Conservation (phyloP, 2,329 filamentous ascomycete genomes). For the Aspergillus felis region DNA sequence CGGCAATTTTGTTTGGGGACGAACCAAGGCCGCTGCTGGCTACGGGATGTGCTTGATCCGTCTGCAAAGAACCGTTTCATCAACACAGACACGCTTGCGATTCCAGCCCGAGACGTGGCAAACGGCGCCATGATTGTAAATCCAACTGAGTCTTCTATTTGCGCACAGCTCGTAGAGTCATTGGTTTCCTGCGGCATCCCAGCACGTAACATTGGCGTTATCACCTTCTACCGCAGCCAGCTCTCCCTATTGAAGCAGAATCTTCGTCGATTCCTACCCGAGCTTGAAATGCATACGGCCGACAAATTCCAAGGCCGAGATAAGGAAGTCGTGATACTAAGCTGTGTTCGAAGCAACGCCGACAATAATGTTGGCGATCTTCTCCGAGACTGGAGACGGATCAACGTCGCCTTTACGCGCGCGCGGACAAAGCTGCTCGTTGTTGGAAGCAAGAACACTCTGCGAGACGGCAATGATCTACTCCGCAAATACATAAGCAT, state of each 20-base stretch:
- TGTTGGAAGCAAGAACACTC: conserved; percentile 73
- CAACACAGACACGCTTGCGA: conserved; percentile 75
- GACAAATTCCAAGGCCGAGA: conserved; percentile 96
- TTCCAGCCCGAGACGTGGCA: conserved; percentile 57
- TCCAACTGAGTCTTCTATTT: conserved; percentile 71
- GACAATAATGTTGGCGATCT: conserved; percentile 81
- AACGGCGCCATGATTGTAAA: conserved; percentile 88
- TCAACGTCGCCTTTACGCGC: conserved; percentile 93
- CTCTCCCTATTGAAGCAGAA: conserved; percentile 74
- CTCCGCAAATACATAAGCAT: conserved; percentile 70
- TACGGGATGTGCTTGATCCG: conserved; percentile 67
- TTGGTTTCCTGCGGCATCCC: conserved; percentile 73
- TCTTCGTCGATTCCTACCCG: conserved; percentile 55
- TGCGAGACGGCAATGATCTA: conserved; percentile 67
- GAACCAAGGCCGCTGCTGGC: conserved; percentile 62
- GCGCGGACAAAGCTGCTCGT: conserved; percentile 90
- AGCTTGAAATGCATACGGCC: conserved; percentile 91
- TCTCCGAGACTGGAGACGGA: conserved; percentile 82
- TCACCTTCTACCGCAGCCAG: conserved; percentile 95
- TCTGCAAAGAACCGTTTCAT: conserved; percentile 75
- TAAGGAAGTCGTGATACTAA: conserved; percentile 87
- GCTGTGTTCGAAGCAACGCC: conserved; percentile 83
- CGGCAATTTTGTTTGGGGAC: conserved; percentile 55
- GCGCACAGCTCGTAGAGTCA: conserved; percentile 73
- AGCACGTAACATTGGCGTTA: conserved; percentile 78